These are phyloP conservation scores for Pseudocercospora macadamiae DNA, from an alignment of 2,329 filamentous ascomycete species.

Conservation along the genomic window DNA sequence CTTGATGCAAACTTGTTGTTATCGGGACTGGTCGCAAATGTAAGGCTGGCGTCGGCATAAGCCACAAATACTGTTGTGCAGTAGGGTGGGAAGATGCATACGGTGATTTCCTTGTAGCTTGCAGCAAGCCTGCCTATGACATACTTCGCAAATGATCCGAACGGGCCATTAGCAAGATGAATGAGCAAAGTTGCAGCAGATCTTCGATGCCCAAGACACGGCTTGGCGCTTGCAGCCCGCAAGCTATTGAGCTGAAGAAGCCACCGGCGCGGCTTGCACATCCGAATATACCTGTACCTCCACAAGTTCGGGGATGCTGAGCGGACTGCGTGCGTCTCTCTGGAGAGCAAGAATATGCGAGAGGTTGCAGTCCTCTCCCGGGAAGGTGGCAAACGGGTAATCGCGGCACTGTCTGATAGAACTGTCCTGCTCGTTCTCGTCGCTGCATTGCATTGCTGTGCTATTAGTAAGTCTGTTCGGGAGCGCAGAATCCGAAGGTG, in stretches of 20 bases:
- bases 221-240: not conserved
- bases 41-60: slow-evolving; percentile 8
- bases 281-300: not conserved
- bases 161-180: not conserved
- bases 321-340: not conserved
- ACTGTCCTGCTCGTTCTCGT: not conserved
- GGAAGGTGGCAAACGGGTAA: not conserved
- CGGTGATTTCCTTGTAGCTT: not conserved
- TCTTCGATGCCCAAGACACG: not conserved
- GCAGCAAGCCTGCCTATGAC: not conserved
- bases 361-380: too few species aligned
- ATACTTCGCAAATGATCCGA: not conserved
- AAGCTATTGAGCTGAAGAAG: not conserved
- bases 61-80: slow-evolving; percentile 10
- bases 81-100: slow-evolving; percentile 9
- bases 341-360: too few species aligned
- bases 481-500: not conserved
- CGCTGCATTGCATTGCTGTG: too few species aligned
- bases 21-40: slow-evolving; percentile 1
- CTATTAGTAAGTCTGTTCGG: not conserved
- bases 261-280: not conserved
- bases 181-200: not conserved
- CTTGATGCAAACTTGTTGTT: slow-evolving; percentile 13
- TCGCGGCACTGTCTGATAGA: too few species aligned
- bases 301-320: too few species aligned